These are phyloP conservation scores for Aristolochia fimbriata DNA, from an alignment of 164 flowering plant genomes.

Conservation along the genomic window DNA sequence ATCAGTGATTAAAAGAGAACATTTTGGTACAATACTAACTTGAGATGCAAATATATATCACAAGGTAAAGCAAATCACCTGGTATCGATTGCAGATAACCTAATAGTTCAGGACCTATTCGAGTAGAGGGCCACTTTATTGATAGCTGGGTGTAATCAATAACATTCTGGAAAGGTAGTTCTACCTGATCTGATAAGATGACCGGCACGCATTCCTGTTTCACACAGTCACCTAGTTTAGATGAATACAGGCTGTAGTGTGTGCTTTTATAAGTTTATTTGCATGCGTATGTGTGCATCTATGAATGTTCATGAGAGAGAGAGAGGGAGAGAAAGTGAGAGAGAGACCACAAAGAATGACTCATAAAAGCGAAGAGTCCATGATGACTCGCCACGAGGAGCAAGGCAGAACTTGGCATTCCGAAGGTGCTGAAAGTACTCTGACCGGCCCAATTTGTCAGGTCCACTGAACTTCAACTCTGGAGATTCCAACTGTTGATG, in stretches of 20 bases:
- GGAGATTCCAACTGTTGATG: slow-evolving; percentile 95
- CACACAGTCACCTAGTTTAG: slow-evolving; percentile 4
- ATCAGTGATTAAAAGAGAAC: not conserved
- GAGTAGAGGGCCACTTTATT: slow-evolving; percentile 88
- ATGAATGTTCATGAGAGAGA: too few species aligned
- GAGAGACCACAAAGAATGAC: slow-evolving; percentile 82
- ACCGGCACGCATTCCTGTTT: slow-evolving; percentile 94
- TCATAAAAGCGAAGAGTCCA: slow-evolving; percentile 97
- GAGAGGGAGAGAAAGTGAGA: slow-evolving; percentile 20
- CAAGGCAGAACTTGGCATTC: slow-evolving; percentile 92
- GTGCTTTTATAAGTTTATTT: not conserved
- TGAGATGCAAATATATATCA: not conserved
- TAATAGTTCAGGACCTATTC: slow-evolving; percentile 57
- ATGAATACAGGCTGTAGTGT: not conserved
- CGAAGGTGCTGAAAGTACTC: slow-evolving; percentile 83
- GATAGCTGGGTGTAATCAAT: slow-evolving; percentile 76
- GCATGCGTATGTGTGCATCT: not conserved
- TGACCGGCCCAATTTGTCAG: slow-evolving; percentile 60
- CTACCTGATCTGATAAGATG: slow-evolving; percentile 80
- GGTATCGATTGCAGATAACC: slow-evolving; percentile 78
- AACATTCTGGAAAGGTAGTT: slow-evolving; percentile 83
- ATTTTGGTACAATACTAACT: not conserved
- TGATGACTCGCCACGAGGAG: slow-evolving; percentile 98
- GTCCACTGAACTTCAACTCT: slow-evolving; percentile 80
- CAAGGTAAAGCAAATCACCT: slow-evolving; percentile 27